These are phyloP conservation scores for Cladosporium sp. DNA, from an alignment of 2,329 filamentous ascomycete genomes.

Conservation along the genomic window DNA sequence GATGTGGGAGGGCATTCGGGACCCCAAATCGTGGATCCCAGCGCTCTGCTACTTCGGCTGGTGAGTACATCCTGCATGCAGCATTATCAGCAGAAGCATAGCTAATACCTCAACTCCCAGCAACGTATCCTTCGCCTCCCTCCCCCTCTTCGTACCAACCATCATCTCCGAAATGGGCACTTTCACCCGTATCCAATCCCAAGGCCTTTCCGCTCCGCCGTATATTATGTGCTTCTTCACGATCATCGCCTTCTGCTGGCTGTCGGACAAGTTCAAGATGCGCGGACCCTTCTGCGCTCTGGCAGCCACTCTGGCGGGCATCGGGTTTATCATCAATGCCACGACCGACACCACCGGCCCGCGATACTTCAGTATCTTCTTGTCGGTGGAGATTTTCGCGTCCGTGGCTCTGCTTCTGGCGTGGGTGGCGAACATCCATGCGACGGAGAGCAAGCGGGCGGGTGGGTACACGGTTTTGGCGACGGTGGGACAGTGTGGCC, in stretches of 20 bases:
- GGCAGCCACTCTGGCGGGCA: conserved; percentile 38
- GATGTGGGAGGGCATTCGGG: conserved; percentile 48
- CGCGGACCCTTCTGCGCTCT: conserved; percentile 43
- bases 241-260: conserved; percentile 39
- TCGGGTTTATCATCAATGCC: conserved; percentile 45
- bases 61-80: neutral
- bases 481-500: conserved; percentile 39
- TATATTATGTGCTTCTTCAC: conserved; percentile 44
- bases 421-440: conserved; percentile 42
- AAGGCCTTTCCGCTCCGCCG: conserved; percentile 68
- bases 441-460: conserved; percentile 40
- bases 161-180: conserved; percentile 58
- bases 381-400: conserved; percentile 44
- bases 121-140: conserved; percentile 63
- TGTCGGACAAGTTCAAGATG: conserved; percentile 41
- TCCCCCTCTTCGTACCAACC: conserved; percentile 47
- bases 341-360: conserved; percentile 36
- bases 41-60: conserved; percentile 59
- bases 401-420: conserved; percentile 38
- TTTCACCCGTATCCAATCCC: conserved; percentile 64
- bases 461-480: conserved; percentile 41
- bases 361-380: conserved; percentile 42
- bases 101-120: conserved; percentile 12
- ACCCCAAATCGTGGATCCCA: conserved; percentile 33
- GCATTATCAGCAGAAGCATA: neutral